Base-by-base conservation (phyloP, 2,329 filamentous ascomycete species). In the Dactylellina cionopaga region DNA sequence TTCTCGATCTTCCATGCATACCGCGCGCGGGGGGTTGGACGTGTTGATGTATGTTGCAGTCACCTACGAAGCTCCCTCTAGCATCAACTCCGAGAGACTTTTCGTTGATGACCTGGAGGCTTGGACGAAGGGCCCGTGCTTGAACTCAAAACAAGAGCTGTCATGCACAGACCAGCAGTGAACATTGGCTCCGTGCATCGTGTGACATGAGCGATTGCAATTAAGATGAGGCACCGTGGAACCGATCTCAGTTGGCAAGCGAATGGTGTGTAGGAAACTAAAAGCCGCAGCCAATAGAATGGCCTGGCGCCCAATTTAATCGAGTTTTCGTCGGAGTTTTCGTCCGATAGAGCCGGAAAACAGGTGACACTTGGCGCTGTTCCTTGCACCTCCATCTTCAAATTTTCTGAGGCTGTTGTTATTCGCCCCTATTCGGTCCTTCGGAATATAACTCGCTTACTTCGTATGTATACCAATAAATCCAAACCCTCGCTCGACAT, bases 181-280 rank as follows among this genome's bases (percentile, higher is more conserved):
- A 27, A 43, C 44, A 49, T 24, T 13, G 24, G 41, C 31, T 24
- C 9, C n/a, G 31, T 19, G 24, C 54, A 35, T 22, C 22, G 29
- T 39, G n/a, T 3, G 17, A 41, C 17, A 3, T 22, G 58, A 33
- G 43, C 47, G 27, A 27, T n/a, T n/a, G 35, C 49, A 47, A 65
- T 65, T 65, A 65, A 65, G 49, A 39, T 65, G 60, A 65, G 59
- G 59, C 59, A 52, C 49, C 47, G 47, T 54, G 49, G 25, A 35
- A 55, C 49, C 37, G 29, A 4, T 39, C 35, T 46, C 47, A 51
- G n/a, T 43, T 27, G 24, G 37, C 4, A 41, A 55, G 44, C 27
- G 46, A 51, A 51, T 51, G 35, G 35, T 19, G 5, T 4, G 31
- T 49, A 6, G 27, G 10, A 10, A 19, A 39, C 22, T 25, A 11